Percentiles rank a stretch among this genome's conserved stretches.
Conservation (phyloP, 2,329 filamentous ascomycete genomes). For the Botryotinia narcissicola region DNA sequence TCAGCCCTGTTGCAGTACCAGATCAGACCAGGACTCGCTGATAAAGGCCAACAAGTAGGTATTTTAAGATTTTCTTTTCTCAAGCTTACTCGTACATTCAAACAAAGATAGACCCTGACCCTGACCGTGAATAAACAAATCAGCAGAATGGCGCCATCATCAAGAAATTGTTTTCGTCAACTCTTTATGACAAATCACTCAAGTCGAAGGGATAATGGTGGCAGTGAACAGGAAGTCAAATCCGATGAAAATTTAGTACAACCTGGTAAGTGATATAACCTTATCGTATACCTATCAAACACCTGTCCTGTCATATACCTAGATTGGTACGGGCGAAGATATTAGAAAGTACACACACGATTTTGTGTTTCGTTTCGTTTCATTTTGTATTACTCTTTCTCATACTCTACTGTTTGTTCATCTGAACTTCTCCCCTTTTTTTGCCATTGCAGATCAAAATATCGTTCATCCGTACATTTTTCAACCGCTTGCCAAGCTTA, state of each 20-base stretch:
- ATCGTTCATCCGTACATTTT: background rate
- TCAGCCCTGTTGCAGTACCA: background rate
- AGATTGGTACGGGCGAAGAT: background rate
- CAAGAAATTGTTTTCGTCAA: conserved; percentile 4
- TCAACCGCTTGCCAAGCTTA: background rate
- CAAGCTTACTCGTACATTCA: background rate
- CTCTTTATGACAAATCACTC: conserved; percentile 1
- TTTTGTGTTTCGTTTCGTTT: background rate
- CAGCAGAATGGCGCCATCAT: background rate
- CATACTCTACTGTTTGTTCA: background rate
- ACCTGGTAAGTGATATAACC: background rate
- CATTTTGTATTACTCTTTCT: background rate
- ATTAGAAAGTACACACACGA: background rate
- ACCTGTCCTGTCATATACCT: background rate
- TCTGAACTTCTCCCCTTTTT: background rate
- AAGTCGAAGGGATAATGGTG: background rate
- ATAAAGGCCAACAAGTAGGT: background rate
- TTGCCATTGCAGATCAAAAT: background rate
- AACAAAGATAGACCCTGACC: background rate
- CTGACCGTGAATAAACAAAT: background rate
- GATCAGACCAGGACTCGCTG: background rate
- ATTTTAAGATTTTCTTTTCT: background rate
- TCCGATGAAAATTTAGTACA: background rate
- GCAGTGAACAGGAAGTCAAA: background rate
- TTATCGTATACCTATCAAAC: background rate